These are phyloP conservation scores for Aspergillus thermomutatus DNA, from an alignment of 2,329 filamentous ascomycete species.

Conservation along the genomic window DNA sequence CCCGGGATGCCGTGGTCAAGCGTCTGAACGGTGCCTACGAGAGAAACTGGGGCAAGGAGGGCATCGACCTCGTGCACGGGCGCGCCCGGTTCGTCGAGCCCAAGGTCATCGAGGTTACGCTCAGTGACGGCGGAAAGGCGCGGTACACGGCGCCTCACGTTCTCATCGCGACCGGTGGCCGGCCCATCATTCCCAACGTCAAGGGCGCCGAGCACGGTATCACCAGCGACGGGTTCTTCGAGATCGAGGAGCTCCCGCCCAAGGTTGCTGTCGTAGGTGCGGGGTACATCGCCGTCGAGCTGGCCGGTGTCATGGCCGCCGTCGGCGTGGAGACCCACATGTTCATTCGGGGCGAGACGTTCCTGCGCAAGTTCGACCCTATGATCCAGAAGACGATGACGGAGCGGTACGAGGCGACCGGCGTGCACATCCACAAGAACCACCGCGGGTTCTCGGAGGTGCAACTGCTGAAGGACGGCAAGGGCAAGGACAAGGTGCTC, in stretches of 20 bases:
- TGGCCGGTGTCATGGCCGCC: conserved; percentile 50
- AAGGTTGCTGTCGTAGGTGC: conserved; percentile 51
- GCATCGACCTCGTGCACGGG: conserved; percentile 50
- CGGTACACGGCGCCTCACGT: conserved; percentile 47
- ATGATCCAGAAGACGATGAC: conserved; percentile 53
- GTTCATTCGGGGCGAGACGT: conserved; percentile 48
- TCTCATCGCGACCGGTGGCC: conserved; percentile 47
- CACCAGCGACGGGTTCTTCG: conserved; percentile 51
- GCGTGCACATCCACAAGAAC: conserved; percentile 47
- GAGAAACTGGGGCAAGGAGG: conserved; percentile 48
- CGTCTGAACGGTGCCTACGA: conserved; percentile 49
- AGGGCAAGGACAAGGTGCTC: conserved; percentile 46
- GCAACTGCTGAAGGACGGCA: conserved; percentile 43
- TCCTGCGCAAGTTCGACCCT: conserved; percentile 51
- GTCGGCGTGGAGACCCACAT: conserved; percentile 50
- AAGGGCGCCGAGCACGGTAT: conserved; percentile 49
- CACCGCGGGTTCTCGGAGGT: conserved; percentile 48
- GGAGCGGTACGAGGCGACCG: conserved; percentile 48
- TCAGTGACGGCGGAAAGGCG: conserved; percentile 40
- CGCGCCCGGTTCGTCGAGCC: conserved; percentile 45
- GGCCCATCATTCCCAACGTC: conserved; percentile 43
- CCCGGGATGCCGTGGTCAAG: conserved; percentile 45
- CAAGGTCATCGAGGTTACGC: conserved; percentile 44
- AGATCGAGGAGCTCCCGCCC: conserved; percentile 48
- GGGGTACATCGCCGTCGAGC: conserved; percentile 51